Percentiles rank a stretch among this genome's conserved stretches.
Evolutionary conservation across 768 basidiomycete genomes (phyloP).

Genomic region (Auricularia cornea): DNA sequence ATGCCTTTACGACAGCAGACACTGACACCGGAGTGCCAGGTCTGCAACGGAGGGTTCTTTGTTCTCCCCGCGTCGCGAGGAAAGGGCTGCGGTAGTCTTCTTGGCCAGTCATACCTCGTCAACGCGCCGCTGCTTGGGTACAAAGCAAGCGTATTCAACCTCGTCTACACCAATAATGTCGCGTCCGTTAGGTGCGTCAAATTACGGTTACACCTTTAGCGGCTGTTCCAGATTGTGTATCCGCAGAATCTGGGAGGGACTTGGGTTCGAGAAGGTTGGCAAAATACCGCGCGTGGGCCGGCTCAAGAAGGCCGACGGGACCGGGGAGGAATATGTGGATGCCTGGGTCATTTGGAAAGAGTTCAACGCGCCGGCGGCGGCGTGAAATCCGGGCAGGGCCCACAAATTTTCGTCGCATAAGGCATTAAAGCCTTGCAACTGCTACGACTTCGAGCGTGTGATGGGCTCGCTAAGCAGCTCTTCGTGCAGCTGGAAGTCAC

Average conservation of each 20-base stretch:
- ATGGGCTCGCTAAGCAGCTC: too few species aligned
- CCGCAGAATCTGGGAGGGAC: constrained; percentile 69
- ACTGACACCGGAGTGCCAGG: constrained; percentile 31
- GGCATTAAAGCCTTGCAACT: too few species aligned
- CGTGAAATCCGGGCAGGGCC: too few species aligned
- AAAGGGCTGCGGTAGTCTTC: constrained; percentile 54
- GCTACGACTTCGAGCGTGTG: too few species aligned
- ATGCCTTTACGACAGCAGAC: background rate
- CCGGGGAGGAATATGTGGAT: constrained; percentile 81
- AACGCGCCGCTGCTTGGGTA: constrained; percentile 77
- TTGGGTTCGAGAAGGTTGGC: constrained; percentile 75
- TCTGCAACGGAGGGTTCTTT: constrained; percentile 87
- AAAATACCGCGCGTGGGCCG: constrained; percentile 69
- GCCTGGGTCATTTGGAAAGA: constrained; percentile 75
- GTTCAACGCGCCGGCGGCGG: background rate
- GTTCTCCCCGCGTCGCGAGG: constrained; percentile 57
- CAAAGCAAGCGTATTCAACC: constrained; percentile 78
- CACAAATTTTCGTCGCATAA: too few species aligned
- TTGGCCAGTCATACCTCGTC: constrained; percentile 71
- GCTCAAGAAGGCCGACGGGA: constrained; percentile 54
- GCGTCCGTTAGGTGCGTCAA: constrained; percentile 56
- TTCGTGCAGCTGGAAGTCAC: too few species aligned
- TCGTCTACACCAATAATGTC: constrained; percentile 79
- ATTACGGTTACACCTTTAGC: background rate
- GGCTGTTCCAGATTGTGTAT: background rate